phyloP scores from a whole-genome alignment of 306 rosid genomes.

The Sicyos baderoa region DNA sequence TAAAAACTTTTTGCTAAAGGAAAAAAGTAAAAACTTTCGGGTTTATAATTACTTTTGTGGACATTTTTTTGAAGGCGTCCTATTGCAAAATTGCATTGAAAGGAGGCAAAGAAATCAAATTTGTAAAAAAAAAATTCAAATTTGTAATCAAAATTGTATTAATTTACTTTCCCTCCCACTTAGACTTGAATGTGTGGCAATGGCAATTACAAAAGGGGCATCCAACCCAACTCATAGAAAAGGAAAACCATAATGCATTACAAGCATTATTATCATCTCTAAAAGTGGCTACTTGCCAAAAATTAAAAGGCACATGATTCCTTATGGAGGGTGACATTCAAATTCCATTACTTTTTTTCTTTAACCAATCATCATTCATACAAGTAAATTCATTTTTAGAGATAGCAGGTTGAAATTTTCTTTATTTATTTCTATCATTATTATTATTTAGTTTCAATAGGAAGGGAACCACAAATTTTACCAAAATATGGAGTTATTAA shows the following conservation, averaged over 20 bases:
- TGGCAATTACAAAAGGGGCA: background rate
- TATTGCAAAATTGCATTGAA: background rate
- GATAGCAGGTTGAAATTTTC: no score
- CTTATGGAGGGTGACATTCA: conserved; percentile 12
- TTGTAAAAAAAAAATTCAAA: background rate
- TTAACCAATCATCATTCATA: no score
- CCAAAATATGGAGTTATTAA: no score
- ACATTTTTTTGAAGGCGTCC: background rate
- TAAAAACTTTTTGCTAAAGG: no score
- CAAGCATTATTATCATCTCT: conserved; percentile 3
- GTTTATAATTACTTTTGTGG: background rate
- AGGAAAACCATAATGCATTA: background rate
- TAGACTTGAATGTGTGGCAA: background rate
- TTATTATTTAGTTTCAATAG: no score
- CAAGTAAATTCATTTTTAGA: no score
- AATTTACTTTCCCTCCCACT: background rate
- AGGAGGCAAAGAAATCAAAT: background rate
- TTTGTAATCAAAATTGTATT: background rate
- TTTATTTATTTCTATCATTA: no score
- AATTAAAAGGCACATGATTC: conserved; percentile 7
- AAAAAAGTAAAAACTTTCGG: background rate
- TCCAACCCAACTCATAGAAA: conserved; percentile 4
- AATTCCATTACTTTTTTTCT: background rate
- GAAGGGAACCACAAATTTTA: no score
- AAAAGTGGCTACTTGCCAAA: background rate